These are phyloP conservation scores for Plasmodium gonderi DNA, from an alignment of 169 alveolate species.

Conservation along the genomic window DNA sequence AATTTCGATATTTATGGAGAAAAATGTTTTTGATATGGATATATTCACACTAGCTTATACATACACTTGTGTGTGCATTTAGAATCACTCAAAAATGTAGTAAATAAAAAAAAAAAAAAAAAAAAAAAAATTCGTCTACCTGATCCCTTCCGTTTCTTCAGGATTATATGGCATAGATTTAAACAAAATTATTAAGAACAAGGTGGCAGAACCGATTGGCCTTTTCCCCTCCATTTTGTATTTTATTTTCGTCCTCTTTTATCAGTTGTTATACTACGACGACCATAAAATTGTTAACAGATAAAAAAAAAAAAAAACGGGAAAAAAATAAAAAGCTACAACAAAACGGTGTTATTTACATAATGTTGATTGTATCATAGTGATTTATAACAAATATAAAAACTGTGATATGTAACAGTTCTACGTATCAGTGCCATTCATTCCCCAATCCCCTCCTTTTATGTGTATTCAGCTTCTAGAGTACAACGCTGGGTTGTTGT, in stretches of 20 bases:
- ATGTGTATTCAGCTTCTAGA: constrained; percentile 77
- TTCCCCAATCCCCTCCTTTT: neutral
- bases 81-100: neutral
- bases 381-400: neutral
- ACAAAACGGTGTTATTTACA: neutral
- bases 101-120: neutral
- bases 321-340: neutral
- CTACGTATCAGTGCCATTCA: neutral
- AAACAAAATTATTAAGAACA: constrained; percentile 68
- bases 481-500: constrained; percentile 89
- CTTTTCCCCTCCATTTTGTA: constrained; percentile 90
- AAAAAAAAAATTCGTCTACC: neutral
- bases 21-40: neutral
- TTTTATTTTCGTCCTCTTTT: constrained; percentile 83
- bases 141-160: constrained; percentile 6
- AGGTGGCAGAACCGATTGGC: constrained; percentile 92
- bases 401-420: constrained; percentile 15
- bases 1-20: neutral
- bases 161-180: constrained; percentile 76
- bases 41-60: too few species aligned
- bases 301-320: constrained; percentile 50
- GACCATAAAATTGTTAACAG: constrained; percentile 73
- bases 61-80: neutral
- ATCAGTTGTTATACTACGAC: constrained; percentile 82
- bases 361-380: neutral